Percentiles rank a stretch among this genome's conserved stretches.
phyloP scores from a whole-genome alignment of 345 rosid genomes.

The Acer saccharum region DNA sequence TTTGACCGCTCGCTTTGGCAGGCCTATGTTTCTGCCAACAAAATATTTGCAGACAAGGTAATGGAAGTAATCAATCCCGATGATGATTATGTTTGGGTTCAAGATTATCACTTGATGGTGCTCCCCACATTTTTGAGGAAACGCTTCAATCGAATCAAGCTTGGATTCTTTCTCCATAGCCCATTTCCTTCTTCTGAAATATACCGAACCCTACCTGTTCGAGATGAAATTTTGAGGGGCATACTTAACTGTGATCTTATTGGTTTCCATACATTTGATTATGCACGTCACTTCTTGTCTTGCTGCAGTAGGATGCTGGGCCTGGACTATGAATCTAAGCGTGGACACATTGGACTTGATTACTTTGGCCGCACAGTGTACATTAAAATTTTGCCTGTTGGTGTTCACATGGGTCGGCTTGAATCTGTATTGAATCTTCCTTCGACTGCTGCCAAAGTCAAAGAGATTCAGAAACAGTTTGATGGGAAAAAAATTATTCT shows the following conservation, averaged over 20 bases:
- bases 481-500: constrained; percentile 67
- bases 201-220: constrained; percentile 70
- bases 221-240: constrained; percentile 69
- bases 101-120: constrained; percentile 83
- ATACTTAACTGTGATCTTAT: constrained; percentile 74
- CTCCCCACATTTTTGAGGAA: constrained; percentile 85
- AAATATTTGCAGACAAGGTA: constrained; percentile 77
- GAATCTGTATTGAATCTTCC: constrained; percentile 69
- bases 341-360: constrained; percentile 84
- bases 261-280: constrained; percentile 87
- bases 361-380: constrained; percentile 81
- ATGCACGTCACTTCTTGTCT: constrained; percentile 75
- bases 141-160: constrained; percentile 63
- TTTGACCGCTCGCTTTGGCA: constrained; percentile 76
- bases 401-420: constrained; percentile 74
- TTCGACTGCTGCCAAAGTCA: constrained; percentile 56
- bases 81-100: constrained; percentile 78
- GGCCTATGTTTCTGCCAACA: constrained; percentile 79
- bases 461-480: constrained; percentile 58
- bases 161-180: constrained; percentile 81
- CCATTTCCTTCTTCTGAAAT: constrained; percentile 87
- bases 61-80: constrained; percentile 82
- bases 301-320: constrained; percentile 92
- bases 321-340: constrained; percentile 78
- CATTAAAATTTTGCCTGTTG: constrained; percentile 73